These are phyloP conservation scores for Aspergillus japonicus DNA, from an alignment of 2,329 filamentous ascomycete species.

Conservation along the genomic window DNA sequence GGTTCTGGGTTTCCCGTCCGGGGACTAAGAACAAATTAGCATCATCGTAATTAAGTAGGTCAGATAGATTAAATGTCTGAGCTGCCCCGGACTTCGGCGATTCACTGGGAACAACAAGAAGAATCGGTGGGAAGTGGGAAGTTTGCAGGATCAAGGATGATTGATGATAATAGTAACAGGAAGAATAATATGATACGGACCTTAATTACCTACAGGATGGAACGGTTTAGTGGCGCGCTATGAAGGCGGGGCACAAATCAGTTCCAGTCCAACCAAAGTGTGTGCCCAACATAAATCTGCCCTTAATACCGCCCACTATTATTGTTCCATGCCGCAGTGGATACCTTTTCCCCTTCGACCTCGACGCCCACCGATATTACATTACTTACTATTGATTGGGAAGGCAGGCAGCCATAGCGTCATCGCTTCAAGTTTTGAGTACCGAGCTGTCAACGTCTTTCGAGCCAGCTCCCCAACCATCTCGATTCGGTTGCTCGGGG, in stretches of 20 bases:
- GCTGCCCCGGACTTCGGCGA: not conserved
- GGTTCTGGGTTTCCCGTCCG: no score
- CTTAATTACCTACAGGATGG: not conserved
- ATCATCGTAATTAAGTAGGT: not conserved
- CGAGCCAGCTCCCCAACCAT: no score
- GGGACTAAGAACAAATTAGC: not conserved
- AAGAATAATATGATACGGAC: not conserved
- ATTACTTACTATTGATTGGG: slow-evolving; percentile 6
- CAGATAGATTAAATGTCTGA: not conserved
- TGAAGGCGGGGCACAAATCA: not conserved
- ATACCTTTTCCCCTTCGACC: slow-evolving; percentile 3
- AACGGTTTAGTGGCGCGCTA: slow-evolving; percentile 5
- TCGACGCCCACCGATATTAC: slow-evolving; percentile 4
- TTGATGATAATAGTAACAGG: not conserved
- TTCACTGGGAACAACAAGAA: not conserved
- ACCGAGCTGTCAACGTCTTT: no score
- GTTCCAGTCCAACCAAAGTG: slow-evolving; percentile 5
- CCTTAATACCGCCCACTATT: not conserved
- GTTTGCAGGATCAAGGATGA: not conserved
- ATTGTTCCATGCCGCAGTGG: slow-evolving; percentile 8
- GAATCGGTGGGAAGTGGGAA: not conserved
- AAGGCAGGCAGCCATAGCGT: not conserved
- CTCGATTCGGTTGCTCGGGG: no score
- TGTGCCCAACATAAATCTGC: not conserved
- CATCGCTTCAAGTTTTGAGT: not conserved